Evolutionary conservation across 371 early-diverging fungal genomes (phyloP), one percentile per base, ranked within the genome.

Genomic region (Mortierella sp.): DNA sequence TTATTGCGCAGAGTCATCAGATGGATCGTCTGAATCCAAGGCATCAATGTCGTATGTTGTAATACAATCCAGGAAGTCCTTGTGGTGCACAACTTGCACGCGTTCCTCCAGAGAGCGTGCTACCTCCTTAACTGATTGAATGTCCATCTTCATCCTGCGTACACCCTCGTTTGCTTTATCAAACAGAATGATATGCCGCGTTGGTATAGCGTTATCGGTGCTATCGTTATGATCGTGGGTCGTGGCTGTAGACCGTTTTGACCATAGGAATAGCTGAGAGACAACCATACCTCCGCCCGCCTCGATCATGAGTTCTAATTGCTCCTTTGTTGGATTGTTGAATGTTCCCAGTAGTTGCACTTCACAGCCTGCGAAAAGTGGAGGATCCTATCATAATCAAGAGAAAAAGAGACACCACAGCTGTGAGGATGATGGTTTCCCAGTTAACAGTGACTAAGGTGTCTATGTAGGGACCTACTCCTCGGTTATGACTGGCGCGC

Each of bases 281-380:
- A 67, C 68, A 17, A 64, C 29, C 5, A 28, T 48, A 0, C 74
- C 74, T n/a, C 74, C 74, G 3, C 74, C 74, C 12, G 61, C 29
- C 24, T 57, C 40, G 31, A 74, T 41, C 52, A 74, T 58, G 25
- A 67, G 25, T 17, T 63, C 74, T 0, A 74, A 29, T 25, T 68
- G 68, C 6, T 67, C 74, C 28, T 56, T 67, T 10, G 60, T 54
- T 4, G 67, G 67, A 0, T 27, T 55, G 16, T 16, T 24, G 13
- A 74, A 67, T 8, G 49, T 25, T 1, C 74, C 74, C 13, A 58
- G 56, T 2, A 74, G 59, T 27, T 74, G 74, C 28, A 74, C 25
- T 44, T 74, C 74, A 25, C 24, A 67, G 17, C 60, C 49, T 16
- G 60, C 24, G 21, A 74, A 67, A 3, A 74, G 54, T 5, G 63